Evolutionary conservation across 176 grass and related monocot genomes (phyloP).

Genomic region (Sorghum bicolor): DNA sequence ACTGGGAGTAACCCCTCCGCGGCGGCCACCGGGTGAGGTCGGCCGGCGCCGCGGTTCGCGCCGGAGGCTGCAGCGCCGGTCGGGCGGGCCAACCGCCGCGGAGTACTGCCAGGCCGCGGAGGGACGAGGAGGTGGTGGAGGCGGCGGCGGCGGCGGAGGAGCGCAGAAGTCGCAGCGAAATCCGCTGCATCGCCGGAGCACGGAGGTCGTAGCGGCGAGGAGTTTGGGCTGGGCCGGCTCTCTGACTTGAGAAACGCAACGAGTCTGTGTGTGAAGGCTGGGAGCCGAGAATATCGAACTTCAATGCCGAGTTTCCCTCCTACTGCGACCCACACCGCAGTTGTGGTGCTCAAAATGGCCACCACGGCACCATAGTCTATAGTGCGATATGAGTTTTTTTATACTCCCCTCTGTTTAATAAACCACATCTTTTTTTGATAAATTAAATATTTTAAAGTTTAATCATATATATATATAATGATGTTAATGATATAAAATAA

Average conservation of each 20-base stretch:
- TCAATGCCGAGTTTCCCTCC: too few relatives aligned
- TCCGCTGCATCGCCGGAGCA: constrained; percentile 36
- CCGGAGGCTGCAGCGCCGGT: neutral
- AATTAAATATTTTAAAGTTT: too few relatives aligned
- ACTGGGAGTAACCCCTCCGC: constrained; percentile 54
- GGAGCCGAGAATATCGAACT: too few relatives aligned
- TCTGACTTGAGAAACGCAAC: neutral
- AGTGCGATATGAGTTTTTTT: too few relatives aligned
- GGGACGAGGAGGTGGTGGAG: neutral
- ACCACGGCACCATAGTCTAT: too few relatives aligned
- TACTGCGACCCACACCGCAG: too few relatives aligned
- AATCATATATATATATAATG: too few relatives aligned
- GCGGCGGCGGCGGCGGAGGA: neutral
- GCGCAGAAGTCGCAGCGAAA: constrained; percentile 21
- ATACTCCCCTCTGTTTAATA: too few relatives aligned
- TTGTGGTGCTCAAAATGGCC: too few relatives aligned
- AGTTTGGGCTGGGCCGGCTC: neutral
- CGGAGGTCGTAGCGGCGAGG: neutral
- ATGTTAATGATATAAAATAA: too few relatives aligned
- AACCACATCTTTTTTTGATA: too few relatives aligned
- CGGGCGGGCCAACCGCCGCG: neutral
- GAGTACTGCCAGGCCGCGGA: neutral
- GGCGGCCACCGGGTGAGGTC: constrained; percentile 32
- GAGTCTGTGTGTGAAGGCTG: too few relatives aligned
- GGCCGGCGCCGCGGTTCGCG: neutral